These are phyloP conservation scores for Skeletonema costatum DNA, from an alignment of 108 stramenopile species.

Conservation along the genomic window DNA sequence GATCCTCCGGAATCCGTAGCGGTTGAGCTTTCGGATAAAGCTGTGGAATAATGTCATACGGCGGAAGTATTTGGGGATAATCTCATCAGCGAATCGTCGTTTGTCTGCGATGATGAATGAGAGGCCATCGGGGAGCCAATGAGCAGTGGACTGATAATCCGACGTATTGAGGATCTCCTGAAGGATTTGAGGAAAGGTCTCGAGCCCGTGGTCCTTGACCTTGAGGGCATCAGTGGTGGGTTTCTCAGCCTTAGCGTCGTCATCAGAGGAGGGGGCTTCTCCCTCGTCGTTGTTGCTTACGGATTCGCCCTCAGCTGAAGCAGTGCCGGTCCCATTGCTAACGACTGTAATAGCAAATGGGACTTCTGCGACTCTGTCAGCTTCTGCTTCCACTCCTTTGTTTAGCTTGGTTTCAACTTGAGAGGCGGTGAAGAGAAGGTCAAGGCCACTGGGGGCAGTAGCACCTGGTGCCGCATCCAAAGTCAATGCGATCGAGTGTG, in stretches of 20 bases:
- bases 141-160: conserved; percentile 7
- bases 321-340: too few species aligned
- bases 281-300: not conserved
- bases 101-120: conserved; percentile 34
- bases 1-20: not conserved
- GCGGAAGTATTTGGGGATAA: conserved; percentile 48
- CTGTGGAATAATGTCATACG: conserved; percentile 25
- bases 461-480: too few species aligned
- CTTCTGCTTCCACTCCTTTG: too few species aligned
- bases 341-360: too few species aligned
- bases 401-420: not conserved
- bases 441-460: not conserved
- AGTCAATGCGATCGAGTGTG: too few species aligned
- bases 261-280: not conserved
- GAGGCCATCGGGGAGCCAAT: conserved; percentile 37
- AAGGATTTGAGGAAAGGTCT: conserved; percentile 25
- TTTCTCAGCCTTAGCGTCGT: not conserved
- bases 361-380: too few species aligned
- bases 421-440: not conserved
- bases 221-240: too few species aligned
- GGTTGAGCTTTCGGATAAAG: conserved; percentile 40
- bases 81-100: conserved; percentile 11
- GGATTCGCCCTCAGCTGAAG: too few species aligned
- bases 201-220: not conserved
- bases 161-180: conserved; percentile 25